Evolutionary conservation across 2,329 filamentous ascomycete species (phyloP).

Genomic region (Triangularia verruculosa): DNA sequence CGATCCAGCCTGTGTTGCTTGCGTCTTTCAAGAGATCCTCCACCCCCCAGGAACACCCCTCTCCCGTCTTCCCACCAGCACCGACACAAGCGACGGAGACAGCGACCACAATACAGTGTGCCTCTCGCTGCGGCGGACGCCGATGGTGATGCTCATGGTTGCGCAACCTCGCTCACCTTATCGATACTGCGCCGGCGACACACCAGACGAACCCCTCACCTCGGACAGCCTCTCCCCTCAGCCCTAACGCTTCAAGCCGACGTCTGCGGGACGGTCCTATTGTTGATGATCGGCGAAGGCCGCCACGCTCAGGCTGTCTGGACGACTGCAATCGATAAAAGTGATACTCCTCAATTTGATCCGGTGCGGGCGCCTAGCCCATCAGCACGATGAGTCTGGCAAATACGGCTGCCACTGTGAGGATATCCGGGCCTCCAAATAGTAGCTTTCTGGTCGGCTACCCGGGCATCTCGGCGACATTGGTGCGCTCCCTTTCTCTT

Average conservation of each 20-base stretch:
- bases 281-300: conserved; percentile 29
- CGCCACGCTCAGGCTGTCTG: conserved; percentile 15
- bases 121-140: conserved; percentile 11
- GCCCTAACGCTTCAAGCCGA: conserved; percentile 28
- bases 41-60: conserved; percentile 4
- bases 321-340: conserved; percentile 12
- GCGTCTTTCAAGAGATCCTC: background rate
- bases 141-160: conserved; percentile 21
- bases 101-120: conserved; percentile 5
- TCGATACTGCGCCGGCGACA: conserved; percentile 23
- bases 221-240: conserved; percentile 14
- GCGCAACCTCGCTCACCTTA: conserved; percentile 15
- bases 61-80: conserved; percentile 5
- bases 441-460: conserved; percentile 96
- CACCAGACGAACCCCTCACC: conserved; percentile 19
- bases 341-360: background rate
- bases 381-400: conserved; percentile 26
- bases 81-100: background rate
- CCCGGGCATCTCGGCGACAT: conserved; percentile 92
- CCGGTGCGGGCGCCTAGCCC: conserved; percentile 17
- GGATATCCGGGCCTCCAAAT: conserved; percentile 95
- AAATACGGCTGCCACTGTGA: conserved; percentile 57
- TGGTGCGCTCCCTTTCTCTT: conserved; percentile 63
- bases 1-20: conserved; percentile 3
- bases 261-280: conserved; percentile 19